Conservation (phyloP, 108 stramenopile species). For the Cyclostephanos tholiformis region DNA sequence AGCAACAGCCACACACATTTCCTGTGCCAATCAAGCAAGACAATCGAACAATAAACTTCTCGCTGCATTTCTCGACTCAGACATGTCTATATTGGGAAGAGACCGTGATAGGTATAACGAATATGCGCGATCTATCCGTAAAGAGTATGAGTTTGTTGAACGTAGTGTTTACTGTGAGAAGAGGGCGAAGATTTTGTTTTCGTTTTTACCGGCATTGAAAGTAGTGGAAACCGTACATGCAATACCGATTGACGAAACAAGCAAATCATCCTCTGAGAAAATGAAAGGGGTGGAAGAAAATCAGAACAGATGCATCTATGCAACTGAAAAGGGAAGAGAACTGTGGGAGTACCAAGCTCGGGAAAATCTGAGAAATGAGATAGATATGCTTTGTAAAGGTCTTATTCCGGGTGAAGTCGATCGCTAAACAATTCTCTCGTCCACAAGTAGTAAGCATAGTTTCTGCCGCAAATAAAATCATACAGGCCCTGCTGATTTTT, state of each 20-base stretch:
- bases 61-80: conserved; percentile 74
- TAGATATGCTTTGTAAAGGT: conserved; percentile 56
- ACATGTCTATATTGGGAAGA: conserved; percentile 84
- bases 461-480: no score
- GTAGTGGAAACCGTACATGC: background rate
- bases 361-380: conserved; percentile 65
- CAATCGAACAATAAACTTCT: conserved; percentile 23
- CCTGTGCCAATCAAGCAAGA: conserved; percentile 27
- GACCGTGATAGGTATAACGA: conserved; percentile 44
- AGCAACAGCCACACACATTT: conserved; percentile 45
- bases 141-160: conserved; percentile 70
- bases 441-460: no score
- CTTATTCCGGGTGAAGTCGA: conserved; percentile 54
- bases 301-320: conserved; percentile 44
- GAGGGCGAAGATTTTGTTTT: conserved; percentile 69
- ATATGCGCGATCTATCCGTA: conserved; percentile 76
- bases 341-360: conserved; percentile 60
- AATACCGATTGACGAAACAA: background rate
- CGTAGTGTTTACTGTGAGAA: conserved; percentile 67
- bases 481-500: no score
- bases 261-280: background rate
- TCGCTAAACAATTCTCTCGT: no score
- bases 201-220: conserved; percentile 48
- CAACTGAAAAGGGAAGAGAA: conserved; percentile 50
- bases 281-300: conserved; percentile 30